Evolutionary conservation across 2,329 filamentous ascomycete genomes (phyloP), one percentile per base, ranked within the genome.

Genomic region (Fusarium anguioides): DNA sequence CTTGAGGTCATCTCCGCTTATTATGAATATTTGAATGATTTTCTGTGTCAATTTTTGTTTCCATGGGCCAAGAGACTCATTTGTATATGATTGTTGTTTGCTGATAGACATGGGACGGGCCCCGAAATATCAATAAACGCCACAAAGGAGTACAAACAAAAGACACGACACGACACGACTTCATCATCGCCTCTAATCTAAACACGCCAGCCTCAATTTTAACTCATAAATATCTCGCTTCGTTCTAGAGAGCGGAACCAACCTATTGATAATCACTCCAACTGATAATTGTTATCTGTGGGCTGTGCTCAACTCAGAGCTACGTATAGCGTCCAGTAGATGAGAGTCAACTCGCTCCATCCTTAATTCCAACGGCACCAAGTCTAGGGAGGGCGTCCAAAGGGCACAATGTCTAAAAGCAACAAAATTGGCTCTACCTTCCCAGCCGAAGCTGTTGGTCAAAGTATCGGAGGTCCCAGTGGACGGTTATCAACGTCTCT

Each of bases 401-500:
- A 48, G 23, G 35, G 53, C 24, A 10, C 14, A 36, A 68, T 68
- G 65, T 35, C 47, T 31, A 44, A 39, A 21, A 50, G 23, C 10
- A 49, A 59, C 10, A 56, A 58, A 46, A 17, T 37, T 14, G 60
- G 60, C 27, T 49, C 68, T 8, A 42, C 21, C 4, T 39, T 52
- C 14, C 50, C 56, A 42, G 66, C 57, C 7, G 74, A 70, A 33
- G 56, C 73, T 5, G 52, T 71, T 20, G 74, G 74, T 0, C 64
- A 74, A 36, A 65, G 71, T 11, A 70, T 68, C 18, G 56, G 41
- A 20, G 70, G 67, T 20, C 69, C 73, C 11, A 74, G 71, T 49
- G 68, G 71, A 15, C 67, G 74, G 3, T 51, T 71, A 4, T 77
- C 76, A 12, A 67, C 71, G 6, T 76, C 76, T 9, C 66, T 72